A percentile compares a stretch with the other conserved stretches of the same genome.
Conservation (phyloP, 177 flowering plant species). For the Vitis hybrid region DNA sequence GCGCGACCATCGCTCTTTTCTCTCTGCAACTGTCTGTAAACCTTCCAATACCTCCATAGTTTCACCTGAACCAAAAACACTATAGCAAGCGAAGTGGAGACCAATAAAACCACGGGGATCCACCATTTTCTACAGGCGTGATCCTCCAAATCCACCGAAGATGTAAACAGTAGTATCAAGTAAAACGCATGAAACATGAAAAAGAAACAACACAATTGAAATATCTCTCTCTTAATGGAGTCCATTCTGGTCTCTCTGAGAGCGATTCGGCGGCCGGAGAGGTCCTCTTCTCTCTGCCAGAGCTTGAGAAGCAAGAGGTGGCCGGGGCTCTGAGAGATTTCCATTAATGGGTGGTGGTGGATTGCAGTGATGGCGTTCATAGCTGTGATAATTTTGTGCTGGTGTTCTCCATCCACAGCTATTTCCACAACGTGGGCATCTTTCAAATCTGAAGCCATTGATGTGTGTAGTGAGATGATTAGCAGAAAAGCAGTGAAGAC, state of each 20-base stretch:
- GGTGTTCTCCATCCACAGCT: slow-evolving; percentile 61
- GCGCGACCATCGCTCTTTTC: slow-evolving; percentile 60
- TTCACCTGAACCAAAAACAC: slow-evolving; percentile 65
- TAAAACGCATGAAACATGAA: slow-evolving; percentile 65
- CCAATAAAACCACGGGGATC: slow-evolving; percentile 56
- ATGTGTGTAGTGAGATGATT: not conserved
- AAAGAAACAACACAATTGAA: slow-evolving; percentile 73
- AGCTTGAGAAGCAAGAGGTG: slow-evolving; percentile 92
- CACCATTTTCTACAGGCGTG: slow-evolving; percentile 59
- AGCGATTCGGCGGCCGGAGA: slow-evolving; percentile 44
- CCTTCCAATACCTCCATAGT: slow-evolving; percentile 68
- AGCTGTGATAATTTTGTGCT: slow-evolving; percentile 21
- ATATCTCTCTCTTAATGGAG: slow-evolving; percentile 42
- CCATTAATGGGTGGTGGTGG: slow-evolving; percentile 81
- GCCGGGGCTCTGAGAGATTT: slow-evolving; percentile 86
- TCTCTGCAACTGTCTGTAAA: slow-evolving; percentile 49
- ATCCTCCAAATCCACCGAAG: slow-evolving; percentile 27
- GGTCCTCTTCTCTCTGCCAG: slow-evolving; percentile 84
- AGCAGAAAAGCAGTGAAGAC: not conserved
- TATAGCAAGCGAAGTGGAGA: slow-evolving; percentile 48
- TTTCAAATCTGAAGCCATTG: slow-evolving; percentile 53
- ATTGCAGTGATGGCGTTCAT: slow-evolving; percentile 36
- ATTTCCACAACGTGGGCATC: slow-evolving; percentile 76
- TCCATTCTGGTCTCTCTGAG: slow-evolving; percentile 61
- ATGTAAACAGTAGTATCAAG: slow-evolving; percentile 57